Conservation (phyloP, 2,329 filamentous ascomycete genomes). For the Scytalidium sp. region DNA sequence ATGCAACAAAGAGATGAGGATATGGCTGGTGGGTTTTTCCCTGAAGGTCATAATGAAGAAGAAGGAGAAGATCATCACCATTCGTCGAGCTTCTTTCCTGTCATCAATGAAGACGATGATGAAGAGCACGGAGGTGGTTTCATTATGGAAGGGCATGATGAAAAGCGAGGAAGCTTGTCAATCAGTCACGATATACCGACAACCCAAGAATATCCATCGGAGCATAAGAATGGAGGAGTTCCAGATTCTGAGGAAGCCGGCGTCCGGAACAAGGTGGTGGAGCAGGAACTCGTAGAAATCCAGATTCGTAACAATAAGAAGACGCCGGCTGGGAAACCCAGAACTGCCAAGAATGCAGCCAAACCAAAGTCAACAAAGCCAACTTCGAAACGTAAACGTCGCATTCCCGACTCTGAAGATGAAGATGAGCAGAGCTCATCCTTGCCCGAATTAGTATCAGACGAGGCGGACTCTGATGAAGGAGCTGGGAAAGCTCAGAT, state of each 20-base stretch:
- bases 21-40: conserved; percentile 60
- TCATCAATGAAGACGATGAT: conserved; percentile 19
- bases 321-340: conserved; percentile 8
- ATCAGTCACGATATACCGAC: conserved; percentile 14
- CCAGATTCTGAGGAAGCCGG: too few relatives aligned
- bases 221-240: neutral
- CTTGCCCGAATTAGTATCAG: neutral
- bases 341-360: conserved; percentile 2
- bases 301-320: conserved; percentile 5
- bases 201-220: neutral
- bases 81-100: conserved; percentile 25
- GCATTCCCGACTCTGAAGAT: conserved; percentile 4
- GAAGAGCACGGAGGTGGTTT: conserved; percentile 22
- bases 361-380: neutral
- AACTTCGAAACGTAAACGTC: conserved; percentile 1
- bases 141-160: conserved; percentile 21
- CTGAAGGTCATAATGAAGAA: conserved; percentile 51
- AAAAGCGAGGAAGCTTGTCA: conserved; percentile 7
- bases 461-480: conserved; percentile 1
- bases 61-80: conserved; percentile 22
- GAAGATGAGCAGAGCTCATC: conserved; percentile 10
- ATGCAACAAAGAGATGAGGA: conserved; percentile 41
- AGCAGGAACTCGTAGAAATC: neutral
- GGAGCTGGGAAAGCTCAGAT: neutral
- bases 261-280: too few relatives aligned